Evolutionary conservation across 306 rosid species (phyloP), one percentile per base, ranked within the genome.

Genomic region (Cotoneaster glaucophyllus): DNA sequence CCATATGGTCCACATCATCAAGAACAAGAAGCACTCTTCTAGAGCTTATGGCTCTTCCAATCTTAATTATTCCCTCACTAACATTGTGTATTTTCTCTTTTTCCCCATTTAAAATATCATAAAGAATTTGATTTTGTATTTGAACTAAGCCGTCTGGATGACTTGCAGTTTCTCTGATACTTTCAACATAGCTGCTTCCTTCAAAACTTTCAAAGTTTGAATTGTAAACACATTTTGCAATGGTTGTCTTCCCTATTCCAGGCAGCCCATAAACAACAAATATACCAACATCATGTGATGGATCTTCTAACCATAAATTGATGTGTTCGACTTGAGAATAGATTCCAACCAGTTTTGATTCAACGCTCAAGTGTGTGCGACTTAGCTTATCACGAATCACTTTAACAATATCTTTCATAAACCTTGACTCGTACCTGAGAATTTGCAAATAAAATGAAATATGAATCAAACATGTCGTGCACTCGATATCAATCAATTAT

Each of bases 231-330:
- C 0, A 2, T 5, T 72, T 56, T 4, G 67, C 67, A 2, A 72
- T 10, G 5, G 76, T 57, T 9, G 76, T 57, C 39, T 72, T 72
- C 53, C 67, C 76, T 72, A 72, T 58, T 56, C 76, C 67, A 24
- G 22, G 1, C 10, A 72, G 7, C 2, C 76, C 76, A 37, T 34
- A 57, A 8, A 72, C 59, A n/a, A 37, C 39, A 2, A n/a, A 39
- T 15, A 57, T 24, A 3, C 54, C 67, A 0, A 22, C 39, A 7
- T 37, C 56, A 0, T 6, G 2, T 22, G 76, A 25, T 22, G 25
- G 25, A 57, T 72, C 39, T 37, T 72, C 10, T 56, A 72, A 0
- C 76, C 76, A 72, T 3, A 13, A 14, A 9, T 37, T 72, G 10
- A 72, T 72, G 0, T 14, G 4, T 44, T 24, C 0, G 3, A 10